These are phyloP conservation scores for Mortierella sp. DNA, from an alignment of 371 early-diverging fungal species.

Conservation along the genomic window DNA sequence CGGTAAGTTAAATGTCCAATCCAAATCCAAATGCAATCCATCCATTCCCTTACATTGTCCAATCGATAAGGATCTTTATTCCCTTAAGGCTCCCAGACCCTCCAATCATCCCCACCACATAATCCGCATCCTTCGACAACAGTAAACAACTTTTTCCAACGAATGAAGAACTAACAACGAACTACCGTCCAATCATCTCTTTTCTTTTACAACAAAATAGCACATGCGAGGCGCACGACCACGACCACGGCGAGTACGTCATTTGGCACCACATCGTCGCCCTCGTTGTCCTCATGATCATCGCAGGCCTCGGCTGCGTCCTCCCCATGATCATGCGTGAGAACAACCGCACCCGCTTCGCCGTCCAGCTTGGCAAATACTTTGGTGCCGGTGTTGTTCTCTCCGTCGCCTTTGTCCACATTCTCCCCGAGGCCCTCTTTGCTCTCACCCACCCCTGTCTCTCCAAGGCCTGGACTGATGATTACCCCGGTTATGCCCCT, in stretches of 20 bases:
- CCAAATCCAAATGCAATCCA: background rate
- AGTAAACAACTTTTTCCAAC: background rate
- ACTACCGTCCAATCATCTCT: background rate
- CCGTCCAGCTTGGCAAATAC: slow-evolving; percentile 63
- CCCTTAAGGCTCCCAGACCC: background rate
- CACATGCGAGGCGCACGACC: slow-evolving; percentile 33
- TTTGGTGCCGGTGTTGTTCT: slow-evolving; percentile 88
- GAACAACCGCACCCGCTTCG: slow-evolving; percentile 25
- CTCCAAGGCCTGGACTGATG: slow-evolving; percentile 53
- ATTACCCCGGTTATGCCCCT: slow-evolving; percentile 65
- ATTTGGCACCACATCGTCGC: slow-evolving; percentile 70
- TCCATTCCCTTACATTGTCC: no score
- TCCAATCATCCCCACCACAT: background rate
- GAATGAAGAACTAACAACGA: background rate
- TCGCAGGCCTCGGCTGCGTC: slow-evolving; percentile 60
- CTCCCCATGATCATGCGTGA: slow-evolving; percentile 40
- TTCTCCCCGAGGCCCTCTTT: slow-evolving; percentile 62
- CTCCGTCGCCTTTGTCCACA: slow-evolving; percentile 85
- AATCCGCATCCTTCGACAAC: background rate
- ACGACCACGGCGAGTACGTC: slow-evolving; percentile 58
- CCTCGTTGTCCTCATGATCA: slow-evolving; percentile 66
- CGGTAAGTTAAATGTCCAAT: slow-evolving; percentile 29
- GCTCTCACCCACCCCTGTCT: slow-evolving; percentile 64
- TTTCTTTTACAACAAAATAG: slow-evolving; percentile 2
- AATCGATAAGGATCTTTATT: background rate